Evolutionary conservation across 805 yeast genomes (phyloP).

Genomic region (Cyberlindnera mississippiensis): DNA sequence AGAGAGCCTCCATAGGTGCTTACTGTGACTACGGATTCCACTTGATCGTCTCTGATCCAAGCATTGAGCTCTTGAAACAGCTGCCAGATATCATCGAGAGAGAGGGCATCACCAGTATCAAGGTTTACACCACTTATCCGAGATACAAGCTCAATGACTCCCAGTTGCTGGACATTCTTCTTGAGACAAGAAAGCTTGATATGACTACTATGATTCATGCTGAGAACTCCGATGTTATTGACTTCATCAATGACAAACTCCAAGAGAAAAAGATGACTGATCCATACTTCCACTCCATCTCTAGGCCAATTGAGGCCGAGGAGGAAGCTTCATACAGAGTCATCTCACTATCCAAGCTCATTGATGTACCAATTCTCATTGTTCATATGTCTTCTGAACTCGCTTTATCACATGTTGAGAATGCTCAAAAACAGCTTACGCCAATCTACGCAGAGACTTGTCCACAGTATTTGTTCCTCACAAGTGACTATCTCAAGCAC

Average conservation of each 20-base stretch:
- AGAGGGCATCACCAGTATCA: conserved; percentile 23
- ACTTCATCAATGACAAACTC: conserved; percentile 37
- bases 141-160: conserved; percentile 38
- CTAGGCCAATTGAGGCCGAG: conserved; percentile 43
- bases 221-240: conserved; percentile 46
- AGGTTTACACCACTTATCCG: conserved; percentile 44
- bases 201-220: conserved; percentile 50
- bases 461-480: conserved; percentile 44
- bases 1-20: conserved; percentile 29
- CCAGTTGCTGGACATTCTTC: conserved; percentile 36
- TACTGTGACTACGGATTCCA: conserved; percentile 49
- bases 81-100: conserved; percentile 32
- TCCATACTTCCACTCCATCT: conserved; percentile 43
- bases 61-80: conserved; percentile 29
- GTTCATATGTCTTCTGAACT: conserved; percentile 46
- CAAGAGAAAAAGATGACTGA: conserved; percentile 35
- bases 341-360: conserved; percentile 38
- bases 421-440: conserved; percentile 37
- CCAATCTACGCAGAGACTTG: conserved; percentile 50
- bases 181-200: conserved; percentile 36
- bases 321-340: conserved; percentile 49
- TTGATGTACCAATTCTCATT: conserved; percentile 42
- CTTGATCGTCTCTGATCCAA: conserved; percentile 38
- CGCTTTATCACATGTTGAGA: conserved; percentile 38
- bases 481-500: conserved; percentile 35